A percentile compares a stretch with the other conserved stretches of the same genome.
These are phyloP conservation scores for Lactifluus rugatus DNA, from an alignment of 768 basidiomycete species.

Conservation along the genomic window DNA sequence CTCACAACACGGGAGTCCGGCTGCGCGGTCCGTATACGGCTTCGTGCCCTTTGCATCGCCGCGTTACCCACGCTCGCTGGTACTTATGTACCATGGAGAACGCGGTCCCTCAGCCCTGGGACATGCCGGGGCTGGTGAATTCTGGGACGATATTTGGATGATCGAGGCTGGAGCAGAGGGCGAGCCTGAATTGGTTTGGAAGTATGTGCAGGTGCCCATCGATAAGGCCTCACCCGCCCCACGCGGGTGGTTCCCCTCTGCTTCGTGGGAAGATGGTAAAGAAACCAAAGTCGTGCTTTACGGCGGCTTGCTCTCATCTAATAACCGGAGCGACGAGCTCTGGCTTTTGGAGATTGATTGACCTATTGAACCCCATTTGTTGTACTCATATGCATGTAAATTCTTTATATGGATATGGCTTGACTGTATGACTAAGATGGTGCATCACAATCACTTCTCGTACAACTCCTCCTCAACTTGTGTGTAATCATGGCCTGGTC, in stretches of 20 bases:
- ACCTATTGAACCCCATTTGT: neutral
- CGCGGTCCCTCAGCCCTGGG: slow-evolving; percentile 28
- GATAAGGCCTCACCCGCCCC: neutral
- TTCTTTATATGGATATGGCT: too few species aligned
- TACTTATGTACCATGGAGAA: slow-evolving; percentile 32
- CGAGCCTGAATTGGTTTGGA: neutral
- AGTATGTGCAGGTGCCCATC: neutral
- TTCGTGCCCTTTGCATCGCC: slow-evolving; percentile 25
- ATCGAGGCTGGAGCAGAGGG: slow-evolving; percentile 20
- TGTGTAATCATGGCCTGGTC: slow-evolving; percentile 68
- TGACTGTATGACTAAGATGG: too few species aligned
- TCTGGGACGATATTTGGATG: slow-evolving; percentile 33
- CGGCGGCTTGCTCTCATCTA: slow-evolving; percentile 27
- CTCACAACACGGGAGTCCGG: slow-evolving; percentile 26
- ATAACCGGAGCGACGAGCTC: slow-evolving; percentile 33
- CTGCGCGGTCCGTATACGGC: slow-evolving; percentile 29
- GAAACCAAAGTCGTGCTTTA: neutral
- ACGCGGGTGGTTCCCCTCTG: neutral
- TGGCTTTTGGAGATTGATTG: slow-evolving; percentile 32
- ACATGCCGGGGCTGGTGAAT: slow-evolving; percentile 33
- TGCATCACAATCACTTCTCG: too few species aligned
- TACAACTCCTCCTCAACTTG: too few species aligned
- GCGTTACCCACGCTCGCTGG: slow-evolving; percentile 20
- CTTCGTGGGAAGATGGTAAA: neutral
- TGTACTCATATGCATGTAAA: too few species aligned